Base-by-base conservation (phyloP, 1,139 yeast species). In the Suhomyces terraborum region DNA sequence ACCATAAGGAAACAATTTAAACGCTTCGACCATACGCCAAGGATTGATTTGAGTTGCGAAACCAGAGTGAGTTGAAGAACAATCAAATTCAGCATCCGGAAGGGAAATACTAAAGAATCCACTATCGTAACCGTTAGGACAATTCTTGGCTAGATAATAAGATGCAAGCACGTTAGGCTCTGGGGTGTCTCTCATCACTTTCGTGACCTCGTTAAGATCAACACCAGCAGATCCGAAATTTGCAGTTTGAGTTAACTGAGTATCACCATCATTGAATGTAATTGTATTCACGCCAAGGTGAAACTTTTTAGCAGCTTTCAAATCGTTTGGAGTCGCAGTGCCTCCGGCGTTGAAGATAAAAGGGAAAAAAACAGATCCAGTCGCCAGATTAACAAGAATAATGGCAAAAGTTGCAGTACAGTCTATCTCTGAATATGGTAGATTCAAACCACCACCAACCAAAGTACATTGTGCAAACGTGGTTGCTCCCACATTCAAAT, bases 391-490 rank as follows among this genome's bases (percentile, higher is more conserved):
- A 9, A 27, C 30, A 0, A 53, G 2, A 1, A 29, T 35, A 8
- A 64, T 52, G 2, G 35, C 32, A 13, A 27, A 22, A 3, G 56
- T 29, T 5, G 54, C 62, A 2, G 54, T 53, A 62, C 72, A 66
- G 2, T 43, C 42, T 8, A 66, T 41, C 30, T 49, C 34, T 4
- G 68, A 61, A 39, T 47, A 60, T 9, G 59, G 41, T 14, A 56
- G 55, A 22, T 59, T 32, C 12, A 53, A 23, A 23, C 58, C 64
- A 14, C 69, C 69, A 14, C 51, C 38, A 24, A 19, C 40, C 22
- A 58, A 47, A 1, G 36, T 31, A 58, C 72, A 66, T 6, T 56
- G 57, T 3, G 72, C 72, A 41, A 51, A 62, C 2, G 43, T 35
- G 1, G 38, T 43, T 4, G 50, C 37, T 8, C 54, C 53, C 0